A percentile compares a stretch with the other conserved stretches of the same genome.
Conservation (phyloP, 2,329 filamentous ascomycete species). For the Ophiostoma pallidulum region DNA sequence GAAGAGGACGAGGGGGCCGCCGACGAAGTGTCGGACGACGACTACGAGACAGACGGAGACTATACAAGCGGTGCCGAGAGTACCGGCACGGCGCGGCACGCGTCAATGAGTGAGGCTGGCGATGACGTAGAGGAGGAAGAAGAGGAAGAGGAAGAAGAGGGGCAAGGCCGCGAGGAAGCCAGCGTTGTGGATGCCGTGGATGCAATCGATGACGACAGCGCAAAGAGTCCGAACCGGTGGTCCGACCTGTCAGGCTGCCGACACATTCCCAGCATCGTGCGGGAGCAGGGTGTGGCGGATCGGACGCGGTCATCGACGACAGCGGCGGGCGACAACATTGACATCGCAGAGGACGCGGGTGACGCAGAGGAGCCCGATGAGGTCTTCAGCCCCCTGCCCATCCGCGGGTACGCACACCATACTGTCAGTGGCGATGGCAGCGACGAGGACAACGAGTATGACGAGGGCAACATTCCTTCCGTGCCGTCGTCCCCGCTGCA, state of each 20-base stretch:
- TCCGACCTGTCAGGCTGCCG: conserved; percentile 74
- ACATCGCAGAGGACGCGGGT: neutral
- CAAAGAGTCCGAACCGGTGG: conserved; percentile 68
- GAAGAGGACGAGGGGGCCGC: conserved; percentile 51
- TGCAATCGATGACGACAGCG: conserved; percentile 44
- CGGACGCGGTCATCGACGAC: neutral
- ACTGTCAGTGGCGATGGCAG: neutral
- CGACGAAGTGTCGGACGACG: conserved; percentile 32
- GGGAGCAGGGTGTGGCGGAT: conserved; percentile 23
- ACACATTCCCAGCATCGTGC: conserved; percentile 47
- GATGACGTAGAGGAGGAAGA: conserved; percentile 38
- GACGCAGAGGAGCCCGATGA: conserved; percentile 23
- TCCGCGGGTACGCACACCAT: neutral
- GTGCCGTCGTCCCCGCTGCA: conserved; percentile 9
- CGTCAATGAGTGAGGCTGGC: conserved; percentile 36
- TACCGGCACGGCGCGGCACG: conserved; percentile 58
- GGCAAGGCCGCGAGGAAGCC: conserved; percentile 39
- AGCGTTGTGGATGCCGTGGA: conserved; percentile 33
- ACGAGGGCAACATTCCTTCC: neutral
- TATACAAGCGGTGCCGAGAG: conserved; percentile 84
- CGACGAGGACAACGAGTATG: neutral
- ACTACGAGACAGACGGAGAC: conserved; percentile 62
- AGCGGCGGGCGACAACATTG: conserved; percentile 1
- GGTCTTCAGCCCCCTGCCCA: conserved; percentile 12
- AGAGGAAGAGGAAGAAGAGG: conserved; percentile 34